Evolutionary conservation across 2,329 filamentous ascomycete species (phyloP).

Genomic region (Aspergillus niger): DNA sequence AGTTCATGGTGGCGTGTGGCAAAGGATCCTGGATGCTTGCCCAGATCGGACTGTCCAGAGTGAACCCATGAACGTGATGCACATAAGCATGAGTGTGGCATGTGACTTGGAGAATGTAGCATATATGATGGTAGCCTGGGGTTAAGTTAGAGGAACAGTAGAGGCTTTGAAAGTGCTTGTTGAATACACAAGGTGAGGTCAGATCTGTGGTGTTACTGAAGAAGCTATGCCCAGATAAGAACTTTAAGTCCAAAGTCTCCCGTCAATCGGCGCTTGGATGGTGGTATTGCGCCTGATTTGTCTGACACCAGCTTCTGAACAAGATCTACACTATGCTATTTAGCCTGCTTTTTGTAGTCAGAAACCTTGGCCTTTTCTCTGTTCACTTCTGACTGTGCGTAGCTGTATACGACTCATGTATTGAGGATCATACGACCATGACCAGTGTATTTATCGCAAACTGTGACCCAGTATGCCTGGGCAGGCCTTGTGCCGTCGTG

Average conservation of each 20-base stretch:
- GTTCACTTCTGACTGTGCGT: constrained; percentile 34
- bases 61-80: not conserved
- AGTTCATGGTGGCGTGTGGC: not conserved
- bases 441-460: constrained; percentile 18
- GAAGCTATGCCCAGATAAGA: not conserved
- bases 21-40: not conserved
- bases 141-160: not conserved
- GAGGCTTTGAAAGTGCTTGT: not conserved
- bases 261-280: not conserved
- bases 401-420: constrained; percentile 55
- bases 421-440: constrained; percentile 54
- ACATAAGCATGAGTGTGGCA: not conserved
- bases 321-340: not conserved
- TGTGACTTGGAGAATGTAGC: not conserved
- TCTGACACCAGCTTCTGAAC: not conserved
- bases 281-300: not conserved
- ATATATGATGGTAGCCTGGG: not conserved
- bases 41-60: not conserved
- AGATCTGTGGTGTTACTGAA: constrained; percentile 3
- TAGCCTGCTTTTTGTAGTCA: not conserved
- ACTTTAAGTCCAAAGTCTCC: not conserved
- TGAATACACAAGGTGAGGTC: not conserved
- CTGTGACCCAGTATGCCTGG: constrained; percentile 51
- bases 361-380: no score
- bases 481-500: constrained; percentile 49